Percentiles rank a stretch among this genome's conserved stretches.
phyloP scores from a whole-genome alignment of 2,329 filamentous ascomycete species.

The Paecilomyces niveus region DNA sequence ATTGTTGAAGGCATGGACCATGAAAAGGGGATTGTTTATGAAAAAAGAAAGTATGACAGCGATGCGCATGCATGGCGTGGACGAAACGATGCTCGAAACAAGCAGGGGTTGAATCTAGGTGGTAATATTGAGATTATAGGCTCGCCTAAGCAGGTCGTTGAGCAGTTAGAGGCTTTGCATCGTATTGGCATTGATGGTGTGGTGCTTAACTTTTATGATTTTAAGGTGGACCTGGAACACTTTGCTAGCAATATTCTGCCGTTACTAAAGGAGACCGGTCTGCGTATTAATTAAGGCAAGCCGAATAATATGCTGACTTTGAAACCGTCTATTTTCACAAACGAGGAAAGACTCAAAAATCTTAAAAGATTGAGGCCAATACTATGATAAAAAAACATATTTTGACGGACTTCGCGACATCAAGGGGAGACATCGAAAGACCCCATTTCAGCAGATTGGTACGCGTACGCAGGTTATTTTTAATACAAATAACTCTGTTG shows the following conservation, averaged over 20 bases:
- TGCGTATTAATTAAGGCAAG: neutral
- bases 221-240: slow-evolving; percentile 11
- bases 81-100: slow-evolving; percentile 9
- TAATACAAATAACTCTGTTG: too few species aligned
- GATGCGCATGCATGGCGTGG: slow-evolving; percentile 17
- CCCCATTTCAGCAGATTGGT: too few species aligned
- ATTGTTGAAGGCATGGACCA: slow-evolving; percentile 7
- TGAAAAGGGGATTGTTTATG: neutral
- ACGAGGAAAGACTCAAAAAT: too few species aligned
- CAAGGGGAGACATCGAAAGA: too few species aligned
- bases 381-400: too few species aligned
- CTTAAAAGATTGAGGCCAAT: too few species aligned
- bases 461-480: too few species aligned
- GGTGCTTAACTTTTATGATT: slow-evolving; percentile 16
- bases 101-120: slow-evolving; percentile 11
- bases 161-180: slow-evolving; percentile 13
- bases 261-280: slow-evolving; percentile 7
- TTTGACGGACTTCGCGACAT: too few species aligned
- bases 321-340: too few species aligned
- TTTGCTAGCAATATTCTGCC: slow-evolving; percentile 14
- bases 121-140: slow-evolving; percentile 17
- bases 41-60: slow-evolving; percentile 5
- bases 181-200: slow-evolving; percentile 15
- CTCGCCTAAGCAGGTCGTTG: slow-evolving; percentile 12
- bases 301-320: too few species aligned